A percentile compares a stretch with the other conserved stretches of the same genome.
Conservation (phyloP, 345 rosid species). For the Corymbia maculata region DNA sequence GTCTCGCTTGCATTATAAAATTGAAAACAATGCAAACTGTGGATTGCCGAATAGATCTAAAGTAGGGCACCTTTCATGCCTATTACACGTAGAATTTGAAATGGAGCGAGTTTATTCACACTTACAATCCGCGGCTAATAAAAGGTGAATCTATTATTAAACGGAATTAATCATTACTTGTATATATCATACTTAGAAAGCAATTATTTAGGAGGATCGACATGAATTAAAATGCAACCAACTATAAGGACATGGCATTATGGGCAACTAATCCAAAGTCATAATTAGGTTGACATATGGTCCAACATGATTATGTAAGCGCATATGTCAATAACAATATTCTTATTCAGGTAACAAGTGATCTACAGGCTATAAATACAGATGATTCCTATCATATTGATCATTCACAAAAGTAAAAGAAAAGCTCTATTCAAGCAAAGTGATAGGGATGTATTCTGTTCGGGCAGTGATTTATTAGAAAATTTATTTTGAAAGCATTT, state of each 20-base stretch:
- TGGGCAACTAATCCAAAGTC: not conserved
- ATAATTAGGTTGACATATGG: not conserved
- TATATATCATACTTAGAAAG: not conserved
- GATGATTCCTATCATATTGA: not conserved
- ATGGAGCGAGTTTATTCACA: not conserved
- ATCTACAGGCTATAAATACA: not conserved
- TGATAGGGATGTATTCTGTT: not conserved
- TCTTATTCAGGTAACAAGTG: not conserved
- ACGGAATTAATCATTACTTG: not conserved
- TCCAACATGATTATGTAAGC: not conserved
- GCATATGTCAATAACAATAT: not conserved
- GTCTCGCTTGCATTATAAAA: not conserved
- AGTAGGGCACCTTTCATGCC: not conserved
- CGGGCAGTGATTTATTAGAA: not conserved
- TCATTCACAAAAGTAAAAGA: not conserved
- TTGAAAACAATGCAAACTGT: not conserved
- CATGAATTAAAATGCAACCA: not conserved
- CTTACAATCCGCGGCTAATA: not conserved
- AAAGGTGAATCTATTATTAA: not conserved
- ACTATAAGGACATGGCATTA: not conserved
- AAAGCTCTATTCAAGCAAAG: not conserved
- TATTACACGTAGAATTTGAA: not conserved
- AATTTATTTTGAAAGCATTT: not conserved
- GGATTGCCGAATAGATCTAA: not conserved
- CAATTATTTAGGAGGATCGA: not conserved